phyloP scores from a whole-genome alignment of 139 green algal genomes.

The Pycnococcus provasolii region DNA sequence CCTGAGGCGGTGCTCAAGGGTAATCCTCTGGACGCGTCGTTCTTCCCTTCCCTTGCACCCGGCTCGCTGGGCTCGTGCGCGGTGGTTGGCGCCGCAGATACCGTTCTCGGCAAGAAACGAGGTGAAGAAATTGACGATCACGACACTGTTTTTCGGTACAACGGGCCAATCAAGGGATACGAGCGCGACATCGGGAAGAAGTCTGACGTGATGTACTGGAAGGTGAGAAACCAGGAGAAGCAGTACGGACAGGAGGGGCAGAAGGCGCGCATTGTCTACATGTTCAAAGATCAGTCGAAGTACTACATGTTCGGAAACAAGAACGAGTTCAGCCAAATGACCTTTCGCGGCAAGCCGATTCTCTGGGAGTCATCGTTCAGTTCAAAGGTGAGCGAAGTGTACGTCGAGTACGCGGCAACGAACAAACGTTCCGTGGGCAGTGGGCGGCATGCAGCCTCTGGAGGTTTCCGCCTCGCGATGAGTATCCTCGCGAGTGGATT shows the following conservation, averaged over 20 bases:
- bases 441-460: not conserved
- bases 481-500: constrained; percentile 9
- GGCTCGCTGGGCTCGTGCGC: constrained; percentile 22
- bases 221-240: constrained; percentile 19
- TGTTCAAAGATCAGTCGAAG: constrained; percentile 18
- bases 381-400: not conserved
- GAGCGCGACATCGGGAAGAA: constrained; percentile 10
- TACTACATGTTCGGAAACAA: constrained; percentile 20
- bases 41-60: constrained; percentile 19
- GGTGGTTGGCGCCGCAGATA: constrained; percentile 14
- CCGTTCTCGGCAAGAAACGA: constrained; percentile 2
- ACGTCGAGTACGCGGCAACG: not conserved
- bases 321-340: constrained; percentile 10
- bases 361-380: constrained; percentile 10
- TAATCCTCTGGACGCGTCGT: no score
- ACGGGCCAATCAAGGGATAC: constrained; percentile 20
- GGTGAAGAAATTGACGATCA: constrained; percentile 21
- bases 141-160: constrained; percentile 27
- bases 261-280: constrained; percentile 15
- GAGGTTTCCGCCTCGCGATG: constrained; percentile 5
- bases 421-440: no score
- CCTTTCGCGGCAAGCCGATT: constrained; percentile 13
- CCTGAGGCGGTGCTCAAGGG: no score
- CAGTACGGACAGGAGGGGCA: constrained; percentile 23
- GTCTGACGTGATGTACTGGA: constrained; percentile 20